Conservation (phyloP, 176 grass and related monocot species). For the Zoysia pacifica region DNA sequence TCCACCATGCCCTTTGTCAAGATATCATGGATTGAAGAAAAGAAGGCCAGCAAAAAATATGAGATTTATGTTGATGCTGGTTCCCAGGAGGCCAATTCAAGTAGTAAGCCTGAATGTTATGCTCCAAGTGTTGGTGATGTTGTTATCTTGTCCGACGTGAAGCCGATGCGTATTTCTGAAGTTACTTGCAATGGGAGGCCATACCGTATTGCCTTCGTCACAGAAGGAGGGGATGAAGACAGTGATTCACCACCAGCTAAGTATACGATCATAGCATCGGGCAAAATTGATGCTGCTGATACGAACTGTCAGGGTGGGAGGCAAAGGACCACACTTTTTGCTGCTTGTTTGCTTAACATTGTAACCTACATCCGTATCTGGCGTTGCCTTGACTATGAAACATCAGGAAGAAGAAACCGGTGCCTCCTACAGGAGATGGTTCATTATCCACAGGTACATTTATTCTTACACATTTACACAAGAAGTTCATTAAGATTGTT, state of each 20-base stretch:
- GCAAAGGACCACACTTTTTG: conserved; percentile 39
- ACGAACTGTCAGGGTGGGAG: background rate
- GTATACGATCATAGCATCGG: conserved; percentile 42
- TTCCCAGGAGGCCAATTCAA: conserved; percentile 22
- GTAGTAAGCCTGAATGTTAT: conserved; percentile 36
- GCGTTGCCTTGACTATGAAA: conserved; percentile 42
- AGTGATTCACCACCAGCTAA: conserved; percentile 31
- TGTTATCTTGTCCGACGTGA: conserved; percentile 48
- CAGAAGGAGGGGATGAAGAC: conserved; percentile 43
- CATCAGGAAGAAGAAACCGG: conserved; percentile 25
- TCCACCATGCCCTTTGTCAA: conserved; percentile 33
- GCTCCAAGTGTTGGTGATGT: conserved; percentile 55
- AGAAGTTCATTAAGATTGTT: background rate
- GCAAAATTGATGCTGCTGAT: conserved; percentile 32
- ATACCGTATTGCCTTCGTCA: conserved; percentile 39
- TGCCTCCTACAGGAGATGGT: conserved; percentile 36
- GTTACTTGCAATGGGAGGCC: conserved; percentile 20
- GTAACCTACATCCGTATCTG: conserved; percentile 54
- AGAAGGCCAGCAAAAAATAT: background rate
- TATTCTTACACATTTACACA: background rate
- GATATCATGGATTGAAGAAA: conserved; percentile 37
- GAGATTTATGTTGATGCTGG: conserved; percentile 1
- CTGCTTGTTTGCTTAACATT: conserved; percentile 57
- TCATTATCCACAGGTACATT: conserved; percentile 44
- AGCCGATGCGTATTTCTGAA: conserved; percentile 37